phyloP scores from a whole-genome alignment of 2,329 filamentous ascomycete genomes.

The Raffaelea deltoideospora region DNA sequence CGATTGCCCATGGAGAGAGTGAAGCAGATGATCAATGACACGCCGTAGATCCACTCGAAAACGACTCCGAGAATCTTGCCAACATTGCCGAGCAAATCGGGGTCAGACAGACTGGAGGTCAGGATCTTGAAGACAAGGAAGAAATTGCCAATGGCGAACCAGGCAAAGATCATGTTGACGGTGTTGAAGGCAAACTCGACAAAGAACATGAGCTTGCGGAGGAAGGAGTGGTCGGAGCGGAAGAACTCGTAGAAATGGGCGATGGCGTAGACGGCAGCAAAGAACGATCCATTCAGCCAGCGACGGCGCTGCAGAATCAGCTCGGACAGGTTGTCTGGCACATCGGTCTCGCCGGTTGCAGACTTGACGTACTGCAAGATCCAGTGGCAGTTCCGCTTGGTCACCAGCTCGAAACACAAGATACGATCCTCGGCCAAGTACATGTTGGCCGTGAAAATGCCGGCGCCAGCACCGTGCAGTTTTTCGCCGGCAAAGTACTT shows the following conservation, averaged over 20 bases:
- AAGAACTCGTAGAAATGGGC: slow-evolving; percentile 95
- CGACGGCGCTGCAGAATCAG: slow-evolving; percentile 89
- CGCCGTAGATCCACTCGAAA: slow-evolving; percentile 93
- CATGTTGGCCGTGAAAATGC: slow-evolving; percentile 62
- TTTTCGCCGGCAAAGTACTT: slow-evolving; percentile 99
- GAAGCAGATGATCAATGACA: slow-evolving; percentile 85
- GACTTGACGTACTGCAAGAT: slow-evolving; percentile 98
- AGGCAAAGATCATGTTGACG: slow-evolving; percentile 93
- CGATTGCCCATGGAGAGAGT: slow-evolving; percentile 88
- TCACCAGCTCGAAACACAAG: slow-evolving; percentile 86
- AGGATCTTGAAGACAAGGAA: slow-evolving; percentile 97
- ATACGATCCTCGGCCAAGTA: slow-evolving; percentile 84
- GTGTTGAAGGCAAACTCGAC: slow-evolving; percentile 92
- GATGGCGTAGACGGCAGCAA: slow-evolving; percentile 88
- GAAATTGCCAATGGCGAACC: slow-evolving; percentile 98
- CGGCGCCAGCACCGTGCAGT: slow-evolving; percentile 79
- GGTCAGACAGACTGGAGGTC: slow-evolving; percentile 64
- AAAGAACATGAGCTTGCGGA: slow-evolving; percentile 80
- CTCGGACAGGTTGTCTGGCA: slow-evolving; percentile 85
- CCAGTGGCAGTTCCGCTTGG: slow-evolving; percentile 89
- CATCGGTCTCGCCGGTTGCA: slow-evolving; percentile 90
- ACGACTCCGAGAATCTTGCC: slow-evolving; percentile 74
- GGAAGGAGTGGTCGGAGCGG: slow-evolving; percentile 74
- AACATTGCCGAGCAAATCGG: slow-evolving; percentile 54
- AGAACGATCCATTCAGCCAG: slow-evolving; percentile 98